Percentiles rank a stretch among this genome's conserved stretches.
phyloP scores from a whole-genome alignment of 2,329 filamentous ascomycete species.

The Diaporthe eres region DNA sequence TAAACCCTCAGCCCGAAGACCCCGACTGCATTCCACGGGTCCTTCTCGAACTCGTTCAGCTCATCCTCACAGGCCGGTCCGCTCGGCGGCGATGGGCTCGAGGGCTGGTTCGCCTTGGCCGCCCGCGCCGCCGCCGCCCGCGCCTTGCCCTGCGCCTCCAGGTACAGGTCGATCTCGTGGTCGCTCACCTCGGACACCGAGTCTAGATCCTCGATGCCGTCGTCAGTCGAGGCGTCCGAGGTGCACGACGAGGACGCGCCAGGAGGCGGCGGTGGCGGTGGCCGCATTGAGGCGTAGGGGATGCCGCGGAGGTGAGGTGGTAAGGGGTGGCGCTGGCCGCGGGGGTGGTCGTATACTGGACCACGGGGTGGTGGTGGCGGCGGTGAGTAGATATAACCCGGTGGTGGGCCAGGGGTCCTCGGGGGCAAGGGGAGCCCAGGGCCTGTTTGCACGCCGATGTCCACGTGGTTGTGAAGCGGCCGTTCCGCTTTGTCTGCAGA shows the following conservation, averaged over 20 bases:
- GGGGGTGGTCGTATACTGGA: constrained; percentile 30
- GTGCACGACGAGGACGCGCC: background rate
- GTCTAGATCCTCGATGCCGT: constrained; percentile 44
- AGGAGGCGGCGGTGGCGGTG: background rate
- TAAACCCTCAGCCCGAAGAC: constrained; percentile 74
- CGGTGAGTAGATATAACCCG: constrained; percentile 9
- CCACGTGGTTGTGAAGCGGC: constrained; percentile 2
- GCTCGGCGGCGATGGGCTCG: constrained; percentile 30
- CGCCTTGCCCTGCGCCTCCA: constrained; percentile 40
- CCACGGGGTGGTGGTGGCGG: constrained; percentile 30
- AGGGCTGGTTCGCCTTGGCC: constrained; percentile 16
- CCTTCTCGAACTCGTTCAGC: constrained; percentile 62
- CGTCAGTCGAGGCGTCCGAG: constrained; percentile 38
- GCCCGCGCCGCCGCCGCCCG: constrained; percentile 10
- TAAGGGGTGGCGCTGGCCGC: constrained; percentile 3
- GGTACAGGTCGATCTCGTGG: constrained; percentile 46
- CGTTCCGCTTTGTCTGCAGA: constrained; percentile 6
- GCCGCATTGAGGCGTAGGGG: background rate
- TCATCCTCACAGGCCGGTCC: constrained; percentile 55
- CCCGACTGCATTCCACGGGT: constrained; percentile 74
- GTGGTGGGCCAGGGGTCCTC: constrained; percentile 8
- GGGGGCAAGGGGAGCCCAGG: constrained; percentile 2
- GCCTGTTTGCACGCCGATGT: constrained; percentile 41
- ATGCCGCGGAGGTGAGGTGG: constrained; percentile 27
- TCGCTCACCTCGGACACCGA: constrained; percentile 49